Evolutionary conservation across 2,329 filamentous ascomycete species (phyloP).

Genomic region (Neofusicoccum ribis): DNA sequence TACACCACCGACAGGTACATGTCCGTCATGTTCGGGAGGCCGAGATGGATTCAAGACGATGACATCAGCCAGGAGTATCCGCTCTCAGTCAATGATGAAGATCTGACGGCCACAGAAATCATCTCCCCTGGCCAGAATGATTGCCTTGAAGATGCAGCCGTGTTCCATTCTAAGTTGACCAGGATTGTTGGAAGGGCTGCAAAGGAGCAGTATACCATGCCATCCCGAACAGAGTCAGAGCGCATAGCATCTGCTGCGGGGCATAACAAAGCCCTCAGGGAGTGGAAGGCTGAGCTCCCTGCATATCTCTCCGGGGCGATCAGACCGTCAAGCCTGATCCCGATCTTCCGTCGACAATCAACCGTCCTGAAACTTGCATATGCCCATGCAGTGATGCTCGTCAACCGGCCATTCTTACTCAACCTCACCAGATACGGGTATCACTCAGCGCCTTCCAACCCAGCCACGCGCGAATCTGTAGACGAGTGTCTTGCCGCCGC

Average conservation of each 20-base stretch:
- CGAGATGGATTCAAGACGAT: constrained; percentile 61
- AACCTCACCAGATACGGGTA: neutral
- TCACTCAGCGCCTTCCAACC: constrained; percentile 36
- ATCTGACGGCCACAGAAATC: constrained; percentile 51
- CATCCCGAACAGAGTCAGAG: constrained; percentile 29
- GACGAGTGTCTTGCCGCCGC: constrained; percentile 31
- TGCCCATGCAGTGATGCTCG: constrained; percentile 37
- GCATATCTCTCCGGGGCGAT: constrained; percentile 45
- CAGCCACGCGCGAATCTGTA: constrained; percentile 41
- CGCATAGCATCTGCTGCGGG: constrained; percentile 41
- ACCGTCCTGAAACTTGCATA: constrained; percentile 23
- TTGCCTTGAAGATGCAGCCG: constrained; percentile 53
- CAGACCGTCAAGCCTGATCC: constrained; percentile 48
- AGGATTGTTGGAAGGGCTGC: constrained; percentile 3
- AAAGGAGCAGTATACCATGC: constrained; percentile 29
- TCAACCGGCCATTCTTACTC: constrained; percentile 34
- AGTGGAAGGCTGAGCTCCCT: constrained; percentile 40
- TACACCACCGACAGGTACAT: constrained; percentile 66
- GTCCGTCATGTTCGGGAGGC: constrained; percentile 63
- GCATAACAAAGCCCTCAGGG: constrained; percentile 39
- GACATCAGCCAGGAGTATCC: constrained; percentile 65
- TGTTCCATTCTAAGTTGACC: constrained; percentile 47
- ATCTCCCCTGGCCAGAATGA: constrained; percentile 35
- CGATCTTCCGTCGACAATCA: constrained; percentile 37
- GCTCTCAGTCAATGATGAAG: constrained; percentile 56